phyloP scores from a whole-genome alignment of 805 yeast species.

The Saturnispora besseyi region DNA sequence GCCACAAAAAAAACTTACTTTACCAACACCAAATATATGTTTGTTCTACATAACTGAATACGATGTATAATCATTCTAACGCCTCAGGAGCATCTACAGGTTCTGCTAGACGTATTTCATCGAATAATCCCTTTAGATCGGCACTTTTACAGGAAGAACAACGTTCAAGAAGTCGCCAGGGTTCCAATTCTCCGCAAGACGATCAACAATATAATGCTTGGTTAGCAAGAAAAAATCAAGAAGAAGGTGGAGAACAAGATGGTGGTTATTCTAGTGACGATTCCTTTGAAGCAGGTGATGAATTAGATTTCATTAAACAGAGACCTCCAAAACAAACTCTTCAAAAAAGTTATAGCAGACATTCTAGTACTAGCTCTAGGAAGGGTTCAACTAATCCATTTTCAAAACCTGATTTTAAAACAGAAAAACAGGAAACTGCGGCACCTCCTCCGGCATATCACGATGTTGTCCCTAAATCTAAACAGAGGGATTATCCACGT shows the following conservation, averaged over 20 bases:
- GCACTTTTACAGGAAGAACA: constrained; percentile 29
- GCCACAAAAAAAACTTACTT: background rate
- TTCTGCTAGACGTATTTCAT: constrained; percentile 40
- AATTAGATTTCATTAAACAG: constrained; percentile 8
- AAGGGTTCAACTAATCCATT: constrained; percentile 12
- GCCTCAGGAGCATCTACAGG: constrained; percentile 30
- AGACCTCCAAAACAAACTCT: constrained; percentile 3
- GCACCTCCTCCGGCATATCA: constrained; percentile 66
- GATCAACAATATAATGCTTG: constrained; percentile 44
- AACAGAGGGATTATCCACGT: constrained; percentile 24
- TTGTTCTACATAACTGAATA: background rate
- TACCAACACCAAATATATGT: background rate
- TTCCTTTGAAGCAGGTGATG: constrained; percentile 21
- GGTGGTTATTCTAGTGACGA: constrained; percentile 34
- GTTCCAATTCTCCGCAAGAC: constrained; percentile 11
- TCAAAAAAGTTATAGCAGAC: constrained; percentile 15
- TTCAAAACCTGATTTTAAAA: constrained; percentile 2
- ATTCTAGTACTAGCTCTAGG: constrained; percentile 11
- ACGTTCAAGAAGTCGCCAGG: constrained; percentile 10
- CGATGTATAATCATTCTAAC: constrained; percentile 27
- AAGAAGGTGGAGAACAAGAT: constrained; percentile 22
- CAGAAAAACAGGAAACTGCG: background rate
- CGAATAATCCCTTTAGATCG: constrained; percentile 67
- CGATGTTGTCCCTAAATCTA: constrained; percentile 47
- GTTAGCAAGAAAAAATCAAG: constrained; percentile 34